phyloP scores from a whole-genome alignment of 345 rosid species.

The Carallia brachiata region DNA sequence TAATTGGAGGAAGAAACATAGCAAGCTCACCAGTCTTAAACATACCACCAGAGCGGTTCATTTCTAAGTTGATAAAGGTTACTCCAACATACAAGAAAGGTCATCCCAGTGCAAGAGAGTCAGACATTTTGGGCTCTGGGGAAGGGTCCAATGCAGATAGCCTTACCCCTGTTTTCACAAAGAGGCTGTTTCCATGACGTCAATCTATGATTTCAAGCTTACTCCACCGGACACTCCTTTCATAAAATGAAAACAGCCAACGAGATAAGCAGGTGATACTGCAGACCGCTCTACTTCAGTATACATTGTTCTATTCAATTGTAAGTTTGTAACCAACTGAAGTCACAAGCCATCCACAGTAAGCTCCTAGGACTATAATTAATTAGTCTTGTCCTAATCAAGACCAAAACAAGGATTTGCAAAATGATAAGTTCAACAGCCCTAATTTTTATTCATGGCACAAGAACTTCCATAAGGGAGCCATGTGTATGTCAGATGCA shows the following conservation, averaged over 20 bases:
- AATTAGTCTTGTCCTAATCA: neutral
- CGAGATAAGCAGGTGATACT: neutral
- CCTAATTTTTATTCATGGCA: neutral
- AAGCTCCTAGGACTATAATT: neutral
- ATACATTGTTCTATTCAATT: too few relatives aligned
- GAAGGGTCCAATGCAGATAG: too few relatives aligned
- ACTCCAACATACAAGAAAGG: too few relatives aligned
- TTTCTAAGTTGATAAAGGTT: neutral
- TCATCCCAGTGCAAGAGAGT: too few relatives aligned
- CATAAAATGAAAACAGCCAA: neutral
- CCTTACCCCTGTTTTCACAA: too few relatives aligned
- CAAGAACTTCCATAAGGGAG: neutral
- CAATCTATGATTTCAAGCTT: too few relatives aligned
- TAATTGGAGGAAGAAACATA: conserved; percentile 16
- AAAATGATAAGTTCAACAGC: neutral
- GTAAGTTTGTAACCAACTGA: too few relatives aligned
- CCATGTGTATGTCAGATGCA: neutral
- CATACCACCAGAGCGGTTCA: neutral
- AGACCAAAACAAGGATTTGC: neutral
- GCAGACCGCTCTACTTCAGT: neutral
- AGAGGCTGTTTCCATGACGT: too few relatives aligned
- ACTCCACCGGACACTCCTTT: neutral
- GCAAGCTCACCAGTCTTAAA: neutral
- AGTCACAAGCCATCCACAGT: neutral
- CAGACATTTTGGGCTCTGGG: too few relatives aligned